phyloP scores from a whole-genome alignment of 2,329 filamentous ascomycete species.

The Scolecobasidium constrictum region DNA sequence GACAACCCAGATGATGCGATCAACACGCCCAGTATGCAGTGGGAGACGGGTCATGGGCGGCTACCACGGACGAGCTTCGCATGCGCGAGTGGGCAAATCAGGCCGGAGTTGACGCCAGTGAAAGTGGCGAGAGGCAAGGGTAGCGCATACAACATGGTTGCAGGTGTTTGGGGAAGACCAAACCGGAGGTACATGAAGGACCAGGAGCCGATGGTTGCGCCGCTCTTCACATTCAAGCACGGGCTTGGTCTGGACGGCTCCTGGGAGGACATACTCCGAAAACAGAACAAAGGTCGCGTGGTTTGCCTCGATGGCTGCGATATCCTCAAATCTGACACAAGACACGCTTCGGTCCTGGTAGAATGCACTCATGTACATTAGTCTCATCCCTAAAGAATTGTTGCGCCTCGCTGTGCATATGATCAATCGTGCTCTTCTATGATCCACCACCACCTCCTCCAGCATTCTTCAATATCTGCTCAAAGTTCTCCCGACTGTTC shows the following conservation, averaged over 20 bases:
- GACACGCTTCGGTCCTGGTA: no score
- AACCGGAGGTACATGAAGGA: slow-evolving; percentile 3
- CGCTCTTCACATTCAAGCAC: slow-evolving; percentile 2
- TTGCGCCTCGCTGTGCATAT: no score
- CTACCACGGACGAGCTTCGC: slow-evolving; percentile 3
- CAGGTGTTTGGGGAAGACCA: slow-evolving; percentile 6
- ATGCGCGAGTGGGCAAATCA: slow-evolving; percentile 1
- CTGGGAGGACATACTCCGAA: no score
- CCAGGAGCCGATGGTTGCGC: slow-evolving; percentile 3
- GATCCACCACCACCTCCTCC: background rate
- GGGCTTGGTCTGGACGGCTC: background rate
- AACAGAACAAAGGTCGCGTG: background rate
- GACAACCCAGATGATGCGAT: slow-evolving; percentile 1
- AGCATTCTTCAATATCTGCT: slow-evolving; percentile 58
- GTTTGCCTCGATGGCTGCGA: no score
- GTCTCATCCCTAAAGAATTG: no score
- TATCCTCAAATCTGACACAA: no score
- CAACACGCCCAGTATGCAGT: background rate
- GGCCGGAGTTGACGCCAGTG: background rate
- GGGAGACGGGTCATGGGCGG: slow-evolving; percentile 3
- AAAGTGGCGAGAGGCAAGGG: slow-evolving; percentile 1
- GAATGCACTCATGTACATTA: no score
- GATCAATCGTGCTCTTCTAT: no score
- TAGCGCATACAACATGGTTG: background rate
- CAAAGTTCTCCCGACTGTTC: slow-evolving; percentile 84